A percentile compares a stretch with the other conserved stretches of the same genome.
phyloP scores from a whole-genome alignment of 2,329 filamentous ascomycete genomes.

The Colletotrichum aenigma region DNA sequence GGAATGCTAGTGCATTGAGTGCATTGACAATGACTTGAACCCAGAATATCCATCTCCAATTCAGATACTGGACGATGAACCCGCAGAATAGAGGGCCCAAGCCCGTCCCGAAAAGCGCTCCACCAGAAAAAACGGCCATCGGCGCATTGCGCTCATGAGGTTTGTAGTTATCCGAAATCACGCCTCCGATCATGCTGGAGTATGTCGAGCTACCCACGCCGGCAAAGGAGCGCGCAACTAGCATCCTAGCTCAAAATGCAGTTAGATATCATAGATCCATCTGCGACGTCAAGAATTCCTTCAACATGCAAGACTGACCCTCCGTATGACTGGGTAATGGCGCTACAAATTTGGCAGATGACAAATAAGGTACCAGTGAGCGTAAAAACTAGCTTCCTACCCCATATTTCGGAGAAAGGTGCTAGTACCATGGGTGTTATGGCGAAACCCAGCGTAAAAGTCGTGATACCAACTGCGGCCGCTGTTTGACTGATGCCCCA shows the following conservation, averaged over 20 bases:
- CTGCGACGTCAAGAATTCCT: background rate
- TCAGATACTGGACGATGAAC: background rate
- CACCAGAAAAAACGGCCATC: conserved; percentile 84
- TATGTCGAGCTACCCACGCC: conserved; percentile 79
- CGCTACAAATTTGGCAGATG: conserved; percentile 72
- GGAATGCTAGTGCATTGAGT: conserved; percentile 61
- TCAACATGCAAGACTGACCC: conserved; percentile 31
- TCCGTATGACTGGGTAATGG: conserved; percentile 68
- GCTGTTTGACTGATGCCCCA: background rate
- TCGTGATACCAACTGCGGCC: conserved; percentile 66
- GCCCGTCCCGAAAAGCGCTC: conserved; percentile 76
- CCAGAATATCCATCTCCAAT: conserved; percentile 32
- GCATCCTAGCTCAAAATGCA: conserved; percentile 55
- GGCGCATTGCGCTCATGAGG: conserved; percentile 80
- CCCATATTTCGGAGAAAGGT: conserved; percentile 87
- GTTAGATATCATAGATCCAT: background rate
- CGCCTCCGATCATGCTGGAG: conserved; percentile 87
- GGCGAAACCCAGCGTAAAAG: conserved; percentile 81
- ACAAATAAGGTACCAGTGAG: conserved; percentile 76
- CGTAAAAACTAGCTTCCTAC: conserved; percentile 82
- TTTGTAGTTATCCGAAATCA: conserved; percentile 85
- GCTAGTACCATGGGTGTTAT: conserved; percentile 87
- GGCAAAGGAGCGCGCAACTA: conserved; percentile 75
- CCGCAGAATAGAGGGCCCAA: background rate
- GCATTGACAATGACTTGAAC: conserved; percentile 73